These are phyloP conservation scores for Monilinia fructicola DNA, from an alignment of 2,329 filamentous ascomycete genomes.

Conservation along the genomic window DNA sequence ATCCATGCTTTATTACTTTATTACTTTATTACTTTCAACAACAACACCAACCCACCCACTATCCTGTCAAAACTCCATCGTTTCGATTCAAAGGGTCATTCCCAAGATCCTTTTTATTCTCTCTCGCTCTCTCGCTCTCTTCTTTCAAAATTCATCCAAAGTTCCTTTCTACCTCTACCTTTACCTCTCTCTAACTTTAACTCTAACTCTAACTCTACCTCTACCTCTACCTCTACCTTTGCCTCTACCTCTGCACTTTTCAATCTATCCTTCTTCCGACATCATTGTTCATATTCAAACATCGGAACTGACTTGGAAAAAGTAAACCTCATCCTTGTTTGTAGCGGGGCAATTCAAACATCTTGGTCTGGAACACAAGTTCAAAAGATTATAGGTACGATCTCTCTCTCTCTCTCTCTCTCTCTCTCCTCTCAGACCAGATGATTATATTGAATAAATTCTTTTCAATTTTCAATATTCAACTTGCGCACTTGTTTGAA, in stretches of 20 bases:
- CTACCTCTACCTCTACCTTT: background rate
- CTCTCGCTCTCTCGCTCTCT: background rate
- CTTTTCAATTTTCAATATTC: background rate
- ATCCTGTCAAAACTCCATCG: background rate
- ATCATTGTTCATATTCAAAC: background rate
- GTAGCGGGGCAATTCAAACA: conserved; percentile 19
- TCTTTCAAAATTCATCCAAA: background rate
- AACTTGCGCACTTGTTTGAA: background rate
- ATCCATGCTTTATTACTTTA: background rate
- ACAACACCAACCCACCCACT: background rate
- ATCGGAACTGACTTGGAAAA: background rate
- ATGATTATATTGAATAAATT: background rate
- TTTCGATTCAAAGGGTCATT: background rate
- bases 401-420: background rate
- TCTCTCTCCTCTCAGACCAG: background rate
- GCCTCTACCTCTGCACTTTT: background rate
- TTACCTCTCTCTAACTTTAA: background rate
- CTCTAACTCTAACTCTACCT: background rate
- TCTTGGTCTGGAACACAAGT: conserved; percentile 20
- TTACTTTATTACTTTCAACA: background rate
- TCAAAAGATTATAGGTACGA: conserved; percentile 18
- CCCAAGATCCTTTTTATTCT: background rate
- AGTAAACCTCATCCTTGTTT: conserved; percentile 20
- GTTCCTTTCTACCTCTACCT: background rate
- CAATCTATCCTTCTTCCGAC: background rate